A percentile compares a stretch with the other conserved stretches of the same genome.
Conservation (phyloP, 2,329 filamentous ascomycete species). For the Epichloe scottii region DNA sequence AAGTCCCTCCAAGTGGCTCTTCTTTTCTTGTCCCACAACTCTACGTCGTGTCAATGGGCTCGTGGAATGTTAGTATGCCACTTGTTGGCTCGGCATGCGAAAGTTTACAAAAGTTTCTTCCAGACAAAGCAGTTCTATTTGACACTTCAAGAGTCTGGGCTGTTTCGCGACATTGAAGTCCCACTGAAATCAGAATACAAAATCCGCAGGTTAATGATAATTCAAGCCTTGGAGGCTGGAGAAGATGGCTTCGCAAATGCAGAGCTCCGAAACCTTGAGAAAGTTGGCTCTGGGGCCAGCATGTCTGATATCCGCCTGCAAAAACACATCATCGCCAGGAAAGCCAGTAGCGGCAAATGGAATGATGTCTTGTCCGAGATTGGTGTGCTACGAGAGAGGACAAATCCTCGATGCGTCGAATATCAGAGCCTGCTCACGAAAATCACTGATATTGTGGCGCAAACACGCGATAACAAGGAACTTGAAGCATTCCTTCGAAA, state of each 20-base stretch:
- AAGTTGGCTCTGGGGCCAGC: conserved; percentile 9
- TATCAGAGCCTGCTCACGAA: conserved; percentile 16
- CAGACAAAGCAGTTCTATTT: conserved; percentile 15
- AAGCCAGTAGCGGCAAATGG: conserved; percentile 19
- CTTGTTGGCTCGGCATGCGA: conserved; percentile 6
- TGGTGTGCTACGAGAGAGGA: conserved; percentile 9
- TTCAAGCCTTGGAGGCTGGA: conserved; percentile 15
- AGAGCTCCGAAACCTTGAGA: conserved; percentile 14
- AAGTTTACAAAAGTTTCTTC: conserved; percentile 2
- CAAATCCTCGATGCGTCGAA: conserved; percentile 9
- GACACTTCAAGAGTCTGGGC: conserved; percentile 16
- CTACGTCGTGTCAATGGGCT: conserved; percentile 6
- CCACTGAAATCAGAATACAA: conserved; percentile 14
- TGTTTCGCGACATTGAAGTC: conserved; percentile 13
- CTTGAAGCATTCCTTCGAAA: conserved; percentile 18
- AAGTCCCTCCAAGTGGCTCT: conserved; percentile 7
- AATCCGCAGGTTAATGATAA: conserved; percentile 16
- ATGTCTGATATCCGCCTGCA: conserved; percentile 17
- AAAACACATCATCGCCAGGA: conserved; percentile 14
- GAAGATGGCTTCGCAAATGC: conserved; percentile 14
- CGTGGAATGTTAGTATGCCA: conserved; percentile 8
- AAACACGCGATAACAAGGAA: conserved; percentile 13
- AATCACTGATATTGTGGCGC: conserved; percentile 23
- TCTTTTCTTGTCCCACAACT: conserved; percentile 6
- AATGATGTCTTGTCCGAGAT: conserved; percentile 12